A percentile compares a stretch with the other conserved stretches of the same genome.
These are phyloP conservation scores for Colletotrichum sp. DNA, from an alignment of 2,329 filamentous ascomycete species.

Conservation along the genomic window DNA sequence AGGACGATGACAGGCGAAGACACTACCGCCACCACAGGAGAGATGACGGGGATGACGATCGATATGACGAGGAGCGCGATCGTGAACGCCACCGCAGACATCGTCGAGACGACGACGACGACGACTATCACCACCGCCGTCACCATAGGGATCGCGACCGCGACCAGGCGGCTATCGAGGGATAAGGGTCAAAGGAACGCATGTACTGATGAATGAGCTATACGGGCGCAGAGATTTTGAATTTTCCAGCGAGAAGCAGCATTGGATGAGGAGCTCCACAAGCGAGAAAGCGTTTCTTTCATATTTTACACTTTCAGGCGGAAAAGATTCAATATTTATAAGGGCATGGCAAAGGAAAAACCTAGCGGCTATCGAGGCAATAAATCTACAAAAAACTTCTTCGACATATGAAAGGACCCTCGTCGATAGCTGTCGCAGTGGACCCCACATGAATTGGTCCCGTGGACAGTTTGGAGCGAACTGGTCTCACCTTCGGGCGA, in stretches of 20 bases:
- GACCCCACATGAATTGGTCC: background rate
- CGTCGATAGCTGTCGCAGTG: background rate
- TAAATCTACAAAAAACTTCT: background rate
- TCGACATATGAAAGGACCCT: background rate
- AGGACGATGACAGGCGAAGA: slow-evolving; percentile 24
- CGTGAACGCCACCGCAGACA: slow-evolving; percentile 34
- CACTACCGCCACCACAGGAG: slow-evolving; percentile 27
- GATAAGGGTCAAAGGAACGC: background rate
- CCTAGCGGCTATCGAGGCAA: background rate
- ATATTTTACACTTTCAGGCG: background rate
- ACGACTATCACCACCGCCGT: slow-evolving; percentile 37
- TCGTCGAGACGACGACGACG: slow-evolving; percentile 28
- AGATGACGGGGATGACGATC: slow-evolving; percentile 44
- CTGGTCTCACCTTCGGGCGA: background rate
- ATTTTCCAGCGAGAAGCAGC: background rate
- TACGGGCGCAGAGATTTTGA: background rate
- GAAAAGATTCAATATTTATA: background rate
- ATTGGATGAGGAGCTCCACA: slow-evolving; percentile 1
- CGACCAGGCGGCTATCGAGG: slow-evolving; percentile 21
- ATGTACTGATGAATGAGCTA: background rate
- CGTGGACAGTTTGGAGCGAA: background rate
- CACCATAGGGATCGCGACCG: slow-evolving; percentile 35
- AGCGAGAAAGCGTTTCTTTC: background rate
- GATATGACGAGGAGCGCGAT: slow-evolving; percentile 33
- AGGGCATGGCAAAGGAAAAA: background rate